Conservation (phyloP, 805 yeast genomes). For the Lipomyces spencermartinsiae region DNA sequence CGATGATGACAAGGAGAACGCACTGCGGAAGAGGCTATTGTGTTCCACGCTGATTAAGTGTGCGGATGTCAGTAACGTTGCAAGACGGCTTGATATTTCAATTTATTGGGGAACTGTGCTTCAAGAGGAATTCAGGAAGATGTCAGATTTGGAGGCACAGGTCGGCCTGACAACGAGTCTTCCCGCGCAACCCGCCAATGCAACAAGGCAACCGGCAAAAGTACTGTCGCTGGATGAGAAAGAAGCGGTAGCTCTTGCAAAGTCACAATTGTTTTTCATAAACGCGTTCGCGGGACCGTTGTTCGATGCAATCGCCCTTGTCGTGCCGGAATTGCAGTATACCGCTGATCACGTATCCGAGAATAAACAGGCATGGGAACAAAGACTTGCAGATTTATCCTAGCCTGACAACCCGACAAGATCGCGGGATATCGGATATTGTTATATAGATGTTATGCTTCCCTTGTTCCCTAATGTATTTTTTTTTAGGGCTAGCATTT, state of each 20-base stretch:
- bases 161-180: slow-evolving; percentile 38
- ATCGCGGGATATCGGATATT: neutral
- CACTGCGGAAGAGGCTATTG: slow-evolving; percentile 50
- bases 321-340: slow-evolving; percentile 60
- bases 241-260: slow-evolving; percentile 52
- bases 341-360: slow-evolving; percentile 20
- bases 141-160: slow-evolving; percentile 58
- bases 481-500: neutral
- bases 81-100: slow-evolving; percentile 76
- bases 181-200: slow-evolving; percentile 14
- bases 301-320: slow-evolving; percentile 66
- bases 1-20: neutral
- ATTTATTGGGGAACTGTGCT: slow-evolving; percentile 88
- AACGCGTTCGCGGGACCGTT: slow-evolving; percentile 78
- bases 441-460: neutral
- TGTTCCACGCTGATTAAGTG: slow-evolving; percentile 81
- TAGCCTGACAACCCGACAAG: neutral
- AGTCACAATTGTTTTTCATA: slow-evolving; percentile 84
- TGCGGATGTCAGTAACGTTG: slow-evolving; percentile 94
- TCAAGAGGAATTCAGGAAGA: slow-evolving; percentile 76
- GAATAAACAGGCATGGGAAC: slow-evolving; percentile 29
- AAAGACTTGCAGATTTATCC: slow-evolving; percentile 8
- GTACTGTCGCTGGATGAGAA: slow-evolving; percentile 6
- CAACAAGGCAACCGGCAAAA: neutral
- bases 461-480: neutral